Evolutionary conservation across 768 basidiomycete species (phyloP).

Genomic region (Leccinum rimulosum): DNA sequence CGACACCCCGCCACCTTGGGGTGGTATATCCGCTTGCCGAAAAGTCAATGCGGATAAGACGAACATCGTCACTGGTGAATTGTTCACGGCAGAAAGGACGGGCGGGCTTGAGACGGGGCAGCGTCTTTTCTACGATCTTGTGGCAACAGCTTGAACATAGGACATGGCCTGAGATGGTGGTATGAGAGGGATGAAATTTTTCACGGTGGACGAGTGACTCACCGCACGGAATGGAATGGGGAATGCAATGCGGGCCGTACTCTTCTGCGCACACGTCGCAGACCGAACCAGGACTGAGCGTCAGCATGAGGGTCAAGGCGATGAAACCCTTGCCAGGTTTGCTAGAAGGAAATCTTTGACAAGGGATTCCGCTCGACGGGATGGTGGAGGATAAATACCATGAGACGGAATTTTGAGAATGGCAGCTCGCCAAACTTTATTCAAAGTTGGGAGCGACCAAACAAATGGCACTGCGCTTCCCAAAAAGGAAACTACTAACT

Average conservation of each 20-base stretch:
- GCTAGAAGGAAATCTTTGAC: slow-evolving; percentile 39
- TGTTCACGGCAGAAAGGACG: slow-evolving; percentile 85
- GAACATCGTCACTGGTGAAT: slow-evolving; percentile 63
- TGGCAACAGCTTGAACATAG: slow-evolving; percentile 75
- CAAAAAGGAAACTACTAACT: slow-evolving; percentile 2
- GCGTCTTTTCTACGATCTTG: slow-evolving; percentile 79
- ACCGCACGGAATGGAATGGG: slow-evolving; percentile 85
- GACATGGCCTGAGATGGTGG: slow-evolving; percentile 61
- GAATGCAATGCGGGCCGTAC: slow-evolving; percentile 69
- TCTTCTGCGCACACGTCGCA: slow-evolving; percentile 92
- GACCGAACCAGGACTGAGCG: slow-evolving; percentile 76
- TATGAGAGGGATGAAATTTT: slow-evolving; percentile 22
- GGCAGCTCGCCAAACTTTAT: slow-evolving; percentile 27
- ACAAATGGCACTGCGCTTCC: slow-evolving; percentile 28
- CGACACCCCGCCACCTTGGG: slow-evolving; percentile 52
- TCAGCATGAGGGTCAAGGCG: slow-evolving; percentile 61
- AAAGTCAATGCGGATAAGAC: slow-evolving; percentile 80
- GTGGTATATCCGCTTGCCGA: slow-evolving; percentile 66
- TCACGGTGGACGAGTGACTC: slow-evolving; percentile 14
- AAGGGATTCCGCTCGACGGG: slow-evolving; percentile 43
- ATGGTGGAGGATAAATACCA: slow-evolving; percentile 50
- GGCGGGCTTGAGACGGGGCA: slow-evolving; percentile 63
- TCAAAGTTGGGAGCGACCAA: slow-evolving; percentile 28
- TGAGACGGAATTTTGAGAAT: slow-evolving; percentile 37
- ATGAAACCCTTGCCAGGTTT: slow-evolving; percentile 39